A percentile compares a stretch with the other conserved stretches of the same genome.
Evolutionary conservation across 495 filamentous ascomycete species (phyloP).

Genomic region (Friedmanniomyces endolithicus): DNA sequence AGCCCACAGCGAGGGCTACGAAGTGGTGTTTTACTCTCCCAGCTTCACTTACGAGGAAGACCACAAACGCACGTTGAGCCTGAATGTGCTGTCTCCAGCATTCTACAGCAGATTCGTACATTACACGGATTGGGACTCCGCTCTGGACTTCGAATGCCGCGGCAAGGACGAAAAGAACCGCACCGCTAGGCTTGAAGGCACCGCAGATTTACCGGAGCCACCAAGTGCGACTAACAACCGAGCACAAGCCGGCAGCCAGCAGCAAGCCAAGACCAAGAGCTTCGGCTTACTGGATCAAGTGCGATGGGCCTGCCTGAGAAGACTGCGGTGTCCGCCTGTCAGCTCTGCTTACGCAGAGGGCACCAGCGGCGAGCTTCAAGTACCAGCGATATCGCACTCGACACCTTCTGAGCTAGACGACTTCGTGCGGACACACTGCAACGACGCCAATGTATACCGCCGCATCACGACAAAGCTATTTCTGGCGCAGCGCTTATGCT

Average conservation of each 20-base stretch:
- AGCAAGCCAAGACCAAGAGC: background rate
- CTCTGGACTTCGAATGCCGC: slow-evolving; percentile 37
- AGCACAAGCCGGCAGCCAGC: background rate
- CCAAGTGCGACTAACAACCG: slow-evolving; percentile 3
- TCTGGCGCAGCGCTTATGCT: slow-evolving; percentile 22
- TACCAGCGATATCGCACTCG: background rate
- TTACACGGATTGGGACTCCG: slow-evolving; percentile 40
- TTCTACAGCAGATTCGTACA: slow-evolving; percentile 50
- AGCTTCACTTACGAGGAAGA: slow-evolving; percentile 20
- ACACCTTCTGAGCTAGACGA: slow-evolving; percentile 21
- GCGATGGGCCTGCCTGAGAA: slow-evolving; percentile 22
- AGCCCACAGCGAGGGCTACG: slow-evolving; percentile 13
- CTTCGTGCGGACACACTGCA: slow-evolving; percentile 8
- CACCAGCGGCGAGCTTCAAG: background rate
- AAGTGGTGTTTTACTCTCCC: slow-evolving; percentile 16
- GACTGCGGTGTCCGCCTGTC: slow-evolving; percentile 24
- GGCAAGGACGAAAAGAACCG: slow-evolving; percentile 33
- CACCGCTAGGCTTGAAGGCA: slow-evolving; percentile 41
- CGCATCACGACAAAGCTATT: slow-evolving; percentile 23
- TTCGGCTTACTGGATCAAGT: slow-evolving; percentile 13
- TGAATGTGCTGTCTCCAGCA: slow-evolving; percentile 44
- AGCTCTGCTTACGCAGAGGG: slow-evolving; percentile 17
- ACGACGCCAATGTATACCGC: slow-evolving; percentile 18
- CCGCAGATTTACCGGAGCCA: slow-evolving; percentile 30
- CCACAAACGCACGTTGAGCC: slow-evolving; percentile 13